Evolutionary conservation across 495 filamentous ascomycete genomes (phyloP), one percentile per base, ranked within the genome.

Genomic region (Aspergillus leporis): DNA sequence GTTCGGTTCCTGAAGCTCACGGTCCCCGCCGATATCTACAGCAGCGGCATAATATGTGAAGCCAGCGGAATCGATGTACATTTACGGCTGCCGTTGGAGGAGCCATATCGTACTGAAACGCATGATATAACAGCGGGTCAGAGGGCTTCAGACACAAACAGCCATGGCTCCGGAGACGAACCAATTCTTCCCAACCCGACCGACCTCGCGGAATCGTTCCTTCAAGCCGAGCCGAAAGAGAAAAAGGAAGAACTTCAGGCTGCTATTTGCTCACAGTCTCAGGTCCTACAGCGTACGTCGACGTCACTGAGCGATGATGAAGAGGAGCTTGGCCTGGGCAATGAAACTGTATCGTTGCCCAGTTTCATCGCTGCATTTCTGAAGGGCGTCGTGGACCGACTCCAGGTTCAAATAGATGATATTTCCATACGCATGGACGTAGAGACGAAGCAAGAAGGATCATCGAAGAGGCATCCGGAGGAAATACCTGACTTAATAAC

Each of bases 131-230:
- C 45, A 43, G 61, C 51, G 51, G n/a, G 12, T 8, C 55, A 25
- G 19, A 41, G 25, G 31, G 6, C 31, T 12, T 34, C 48, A 22
- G 21, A 21, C 5, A 21, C 53, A 9, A 47, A 36, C 3, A 41
- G 9, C 21, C 61, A 64, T 54, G 64, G 67, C 14, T 10, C 54
- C 18, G 56, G 36, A 9, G 66, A 63, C 34, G 71, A 65, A 2
- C 59, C 68, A 7, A 63, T 66, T 36, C 53, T 96, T 12, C 90
- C 91, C 4, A 91, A 89, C 16, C 85, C 91, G n/a, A 82, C 87
- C 60, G 88, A 93, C 57, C 80, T 98, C 31, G 93, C 93, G 4
- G 81, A 92, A 69, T 95, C 90, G 0, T 97, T 97, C 72, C 78
- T 98, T 14, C 82, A 91, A 61, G 83, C 90, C 1, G 90, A 97